Evolutionary conservation across 1,284 basidiomycete species (phyloP).

Genomic region (Ceratobasidium papillatum): DNA sequence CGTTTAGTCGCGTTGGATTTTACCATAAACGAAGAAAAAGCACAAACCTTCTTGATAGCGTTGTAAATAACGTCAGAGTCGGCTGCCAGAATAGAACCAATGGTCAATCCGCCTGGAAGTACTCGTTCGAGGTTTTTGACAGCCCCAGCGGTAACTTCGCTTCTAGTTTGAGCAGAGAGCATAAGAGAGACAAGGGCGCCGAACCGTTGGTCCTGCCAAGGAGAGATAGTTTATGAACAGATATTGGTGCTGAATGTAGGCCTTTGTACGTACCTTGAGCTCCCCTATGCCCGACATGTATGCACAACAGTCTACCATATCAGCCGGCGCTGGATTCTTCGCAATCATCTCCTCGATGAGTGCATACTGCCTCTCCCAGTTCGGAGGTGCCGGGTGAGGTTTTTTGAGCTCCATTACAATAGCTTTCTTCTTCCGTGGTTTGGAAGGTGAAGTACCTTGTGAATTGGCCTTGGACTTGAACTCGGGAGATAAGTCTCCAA

Average conservation of each 20-base stretch:
- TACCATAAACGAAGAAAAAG: background rate
- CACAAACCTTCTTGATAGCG: constrained; percentile 76
- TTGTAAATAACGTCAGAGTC: constrained; percentile 69
- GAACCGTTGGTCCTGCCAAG: constrained; percentile 76
- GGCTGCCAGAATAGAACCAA: constrained; percentile 75
- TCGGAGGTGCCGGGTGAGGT: constrained; percentile 76
- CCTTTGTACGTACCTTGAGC: constrained; percentile 63
- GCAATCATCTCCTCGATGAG: constrained; percentile 82
- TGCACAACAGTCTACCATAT: constrained; percentile 87
- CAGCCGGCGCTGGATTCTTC: constrained; percentile 80
- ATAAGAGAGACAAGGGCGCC: constrained; percentile 91
- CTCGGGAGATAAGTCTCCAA: constrained; percentile 5
- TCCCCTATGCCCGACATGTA: constrained; percentile 70
- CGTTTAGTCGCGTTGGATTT: background rate
- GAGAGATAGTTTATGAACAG: background rate
- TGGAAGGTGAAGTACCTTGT: constrained; percentile 36
- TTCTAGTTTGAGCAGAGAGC: constrained; percentile 96
- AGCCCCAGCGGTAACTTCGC: constrained; percentile 87
- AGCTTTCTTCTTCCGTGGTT: constrained; percentile 57
- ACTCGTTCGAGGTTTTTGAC: constrained; percentile 76
- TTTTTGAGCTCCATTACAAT: constrained; percentile 66
- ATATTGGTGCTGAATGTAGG: background rate
- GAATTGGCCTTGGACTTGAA: background rate
- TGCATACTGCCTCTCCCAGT: constrained; percentile 80
- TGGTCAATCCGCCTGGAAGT: constrained; percentile 79